Base-by-base conservation (phyloP, 352 stramenopile species). In the Elongisporangium anandrum region DNA sequence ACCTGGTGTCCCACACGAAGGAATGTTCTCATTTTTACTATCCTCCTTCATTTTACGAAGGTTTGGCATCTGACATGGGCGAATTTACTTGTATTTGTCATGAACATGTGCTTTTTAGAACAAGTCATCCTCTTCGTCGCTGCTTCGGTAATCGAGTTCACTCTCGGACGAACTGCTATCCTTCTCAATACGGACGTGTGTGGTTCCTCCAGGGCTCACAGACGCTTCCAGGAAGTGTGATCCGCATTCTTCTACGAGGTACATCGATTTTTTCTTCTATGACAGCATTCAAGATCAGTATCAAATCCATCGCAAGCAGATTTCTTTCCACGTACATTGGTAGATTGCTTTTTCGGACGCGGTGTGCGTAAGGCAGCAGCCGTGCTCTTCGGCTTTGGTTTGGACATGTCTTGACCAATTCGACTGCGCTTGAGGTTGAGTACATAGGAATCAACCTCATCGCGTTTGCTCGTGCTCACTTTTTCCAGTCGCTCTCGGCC, bases 361-460 rank as follows among this genome's bases (percentile, higher is more conserved):
- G 61, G 55, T 16, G 56, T 66, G 23, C 45, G 16, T 26, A 66
- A 47, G 19, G 61, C 52, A 21, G 49, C 39, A 1, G 54, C 48
- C 16, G 56, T 34, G 19, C 22, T 52, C 6, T 48, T 48, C 7
- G 53, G 59, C 34, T 65, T 53, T 26, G 49, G 16, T 22, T 53
- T 26, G 22, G 20, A 22, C 20, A 22, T 53, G 22, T 26, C 49
- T 10, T 50, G 49, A 13, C 57, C 15, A 6, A 77, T 60, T 50
- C 85, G 80, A 19, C 64, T 68, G 5, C 79, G 75, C 65, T 89
- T 90, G 51, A 92, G 69, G 0, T 67, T 73, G 26, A 85, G 63
- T 20, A 92, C 79, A 45, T 92, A 92, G 48, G 82, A 90, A 57
- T 92, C 82, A 41, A 92, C 83, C 23, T 89, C 80, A 49, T 90